Conservation (phyloP, 2,329 filamentous ascomycete species). For the Chaetomium strumarium region DNA sequence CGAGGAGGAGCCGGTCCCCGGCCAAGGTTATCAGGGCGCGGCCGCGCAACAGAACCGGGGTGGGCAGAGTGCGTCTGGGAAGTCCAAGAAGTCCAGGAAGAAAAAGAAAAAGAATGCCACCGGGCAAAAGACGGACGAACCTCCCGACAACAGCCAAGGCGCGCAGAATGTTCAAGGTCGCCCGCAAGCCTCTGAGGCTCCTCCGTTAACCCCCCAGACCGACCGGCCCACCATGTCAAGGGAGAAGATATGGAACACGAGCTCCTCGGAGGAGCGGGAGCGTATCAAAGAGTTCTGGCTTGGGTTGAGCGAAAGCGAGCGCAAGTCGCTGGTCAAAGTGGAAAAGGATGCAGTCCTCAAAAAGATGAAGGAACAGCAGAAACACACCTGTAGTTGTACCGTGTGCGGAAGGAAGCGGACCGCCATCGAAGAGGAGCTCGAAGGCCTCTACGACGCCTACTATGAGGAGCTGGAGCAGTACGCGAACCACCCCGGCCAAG, state of each 20-base stretch:
- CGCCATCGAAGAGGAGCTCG: slow-evolving; percentile 95
- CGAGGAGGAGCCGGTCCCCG: slow-evolving; percentile 41
- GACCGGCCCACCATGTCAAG: slow-evolving; percentile 49
- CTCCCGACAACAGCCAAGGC: slow-evolving; percentile 20
- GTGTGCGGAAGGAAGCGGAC: slow-evolving; percentile 94
- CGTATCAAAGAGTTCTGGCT: slow-evolving; percentile 99
- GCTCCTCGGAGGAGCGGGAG: slow-evolving; percentile 87
- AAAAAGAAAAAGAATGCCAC: slow-evolving; percentile 56
- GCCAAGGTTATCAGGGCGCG: slow-evolving; percentile 34
- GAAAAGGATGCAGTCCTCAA: slow-evolving; percentile 96
- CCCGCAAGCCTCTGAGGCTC: slow-evolving; percentile 7
- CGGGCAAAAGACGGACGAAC: slow-evolving; percentile 15
- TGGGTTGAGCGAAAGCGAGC: slow-evolving; percentile 85
- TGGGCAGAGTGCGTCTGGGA: slow-evolving; percentile 28
- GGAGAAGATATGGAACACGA: slow-evolving; percentile 97
- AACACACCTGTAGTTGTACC: slow-evolving; percentile 96
- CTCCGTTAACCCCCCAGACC: slow-evolving; percentile 24
- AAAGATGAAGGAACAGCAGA: slow-evolving; percentile 99
- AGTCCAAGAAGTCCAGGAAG: slow-evolving; percentile 59
- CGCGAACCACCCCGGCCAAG: slow-evolving; percentile 72
- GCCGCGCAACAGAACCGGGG: slow-evolving; percentile 33
- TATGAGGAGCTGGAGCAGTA: slow-evolving; percentile 98
- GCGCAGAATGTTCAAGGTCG: slow-evolving; percentile 15
- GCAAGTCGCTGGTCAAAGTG: slow-evolving; percentile 92
- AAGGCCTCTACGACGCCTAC: slow-evolving; percentile 96